Evolutionary conservation across 257 asterid genomes (phyloP), one percentile per base, ranked within the genome.

Genomic region (Prunella vulgaris): DNA sequence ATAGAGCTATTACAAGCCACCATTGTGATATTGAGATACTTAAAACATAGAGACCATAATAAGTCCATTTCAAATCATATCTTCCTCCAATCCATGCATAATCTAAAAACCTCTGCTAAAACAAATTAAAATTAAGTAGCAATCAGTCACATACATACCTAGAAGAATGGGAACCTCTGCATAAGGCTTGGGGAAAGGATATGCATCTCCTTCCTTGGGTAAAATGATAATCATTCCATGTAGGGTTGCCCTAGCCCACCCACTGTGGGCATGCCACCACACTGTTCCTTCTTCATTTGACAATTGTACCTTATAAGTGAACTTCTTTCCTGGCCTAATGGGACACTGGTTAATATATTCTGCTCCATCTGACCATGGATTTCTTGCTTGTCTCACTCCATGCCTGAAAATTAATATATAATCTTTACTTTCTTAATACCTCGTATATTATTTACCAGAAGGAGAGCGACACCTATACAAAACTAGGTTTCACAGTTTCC

Each of bases 231-330:
- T 66, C 59, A 77, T 48, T 13, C 89, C 87, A 75, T 84, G 81
- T 1, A 84, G 57, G 0, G 89, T 82, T 49, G 89, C 89, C 61
- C 89, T 80, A 3, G 84, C 83, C 89, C 89, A 84, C 4, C 82
- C 82, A 73, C 82, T 82, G 27, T 84, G 89, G 48, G 86, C 89
- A 63, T 84, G 89, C 89, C 87, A 84, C 89, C 89, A 84, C 2
- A 82, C 10, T 0, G 85, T 84, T 18, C 89, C 89, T 72, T 84
- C 89, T 77, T 84, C 85, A 24, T 9, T 46, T 42, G 76, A 75
- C 62, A 84, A 69, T 12, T 64, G 76, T 22, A 81, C 35, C 7
- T 60, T 64, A 60, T 84, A 82, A 8, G 74, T 82, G 68, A 81
- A 79, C 3, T 49, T 84, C 53, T 70, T 66, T 10, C 87, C 86